phyloP scores from a whole-genome alignment of 768 basidiomycete species.

The Lactarius deliciosus region DNA sequence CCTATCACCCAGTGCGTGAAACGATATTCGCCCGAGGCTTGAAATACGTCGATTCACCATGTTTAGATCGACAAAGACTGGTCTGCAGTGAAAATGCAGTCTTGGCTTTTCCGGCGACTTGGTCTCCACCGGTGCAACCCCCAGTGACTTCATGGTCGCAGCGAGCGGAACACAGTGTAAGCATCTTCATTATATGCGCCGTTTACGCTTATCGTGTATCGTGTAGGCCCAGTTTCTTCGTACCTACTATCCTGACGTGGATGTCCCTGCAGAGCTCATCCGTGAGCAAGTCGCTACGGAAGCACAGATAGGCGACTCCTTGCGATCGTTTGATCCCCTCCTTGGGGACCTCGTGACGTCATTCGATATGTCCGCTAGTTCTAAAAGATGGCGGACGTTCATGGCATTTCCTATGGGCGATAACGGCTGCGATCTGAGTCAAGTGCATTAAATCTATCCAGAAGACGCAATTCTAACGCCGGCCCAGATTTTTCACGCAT shows the following conservation, averaged over 20 bases:
- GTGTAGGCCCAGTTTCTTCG: slow-evolving; percentile 71
- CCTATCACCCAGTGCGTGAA: slow-evolving; percentile 2
- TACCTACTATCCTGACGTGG: slow-evolving; percentile 68
- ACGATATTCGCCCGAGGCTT: neutral
- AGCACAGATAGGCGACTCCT: slow-evolving; percentile 36
- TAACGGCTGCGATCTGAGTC: slow-evolving; percentile 59
- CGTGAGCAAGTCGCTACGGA: slow-evolving; percentile 56
- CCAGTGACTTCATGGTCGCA: slow-evolving; percentile 43
- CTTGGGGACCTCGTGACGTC: slow-evolving; percentile 54
- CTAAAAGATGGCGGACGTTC: slow-evolving; percentile 35
- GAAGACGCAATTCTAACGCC: neutral
- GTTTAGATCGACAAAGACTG: slow-evolving; percentile 37
- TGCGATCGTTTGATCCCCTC: slow-evolving; percentile 55
- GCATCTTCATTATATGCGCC: slow-evolving; percentile 27
- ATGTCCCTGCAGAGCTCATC: slow-evolving; percentile 65
- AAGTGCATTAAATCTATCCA: slow-evolving; percentile 31
- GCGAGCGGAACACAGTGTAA: slow-evolving; percentile 66
- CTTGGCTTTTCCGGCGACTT: slow-evolving; percentile 60
- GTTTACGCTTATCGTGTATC: slow-evolving; percentile 10
- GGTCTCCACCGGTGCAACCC: slow-evolving; percentile 38
- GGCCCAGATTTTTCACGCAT: slow-evolving; percentile 52
- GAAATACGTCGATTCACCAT: slow-evolving; percentile 18
- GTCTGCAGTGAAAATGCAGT: slow-evolving; percentile 36
- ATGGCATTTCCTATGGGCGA: slow-evolving; percentile 68
- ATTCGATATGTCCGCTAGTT: slow-evolving; percentile 36